Percentiles rank a stretch among this genome's conserved stretches.
Conservation (phyloP, 2,329 filamentous ascomycete species). For the Teratosphaeria zuluensis region DNA sequence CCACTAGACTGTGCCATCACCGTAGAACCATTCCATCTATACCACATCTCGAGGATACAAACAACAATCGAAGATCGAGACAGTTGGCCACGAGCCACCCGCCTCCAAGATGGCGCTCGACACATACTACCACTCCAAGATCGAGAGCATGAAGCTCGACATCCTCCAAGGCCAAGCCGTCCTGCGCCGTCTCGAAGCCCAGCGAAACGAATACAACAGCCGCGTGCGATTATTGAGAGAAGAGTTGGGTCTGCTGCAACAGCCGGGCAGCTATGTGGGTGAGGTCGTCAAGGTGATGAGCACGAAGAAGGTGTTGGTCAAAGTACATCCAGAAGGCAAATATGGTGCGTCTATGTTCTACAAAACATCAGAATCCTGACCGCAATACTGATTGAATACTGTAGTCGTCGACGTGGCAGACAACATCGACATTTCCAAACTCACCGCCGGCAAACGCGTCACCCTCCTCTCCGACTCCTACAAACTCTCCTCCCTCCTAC, state of each 20-base stretch:
- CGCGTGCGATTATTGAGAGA: conserved; percentile 88
- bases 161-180: conserved; percentile 98
- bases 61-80: not conserved
- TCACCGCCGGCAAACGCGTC: conserved; percentile 94
- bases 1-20: too few relatives aligned
- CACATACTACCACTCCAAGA: conserved; percentile 99
- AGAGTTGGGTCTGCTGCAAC: conserved; percentile 89
- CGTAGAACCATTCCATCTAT: too few relatives aligned
- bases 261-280: conserved; percentile 94
- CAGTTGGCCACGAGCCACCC: not conserved
- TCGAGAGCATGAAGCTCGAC: conserved; percentile 99
- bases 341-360: conserved; percentile 58
- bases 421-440: conserved; percentile 85
- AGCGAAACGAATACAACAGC: conserved; percentile 99
- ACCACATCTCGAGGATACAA: not conserved
- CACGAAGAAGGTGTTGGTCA: conserved; percentile 97
- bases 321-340: conserved; percentile 99
- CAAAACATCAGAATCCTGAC: not conserved
- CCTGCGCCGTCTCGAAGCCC: conserved; percentile 86
- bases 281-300: conserved; percentile 99
- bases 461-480: conserved; percentile 95
- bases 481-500: conserved; percentile 97
- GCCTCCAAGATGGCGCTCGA: conserved; percentile 81
- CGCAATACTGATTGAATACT: not conserved
- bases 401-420: conserved; percentile 93